Evolutionary conservation across 2,329 filamentous ascomycete genomes (phyloP).

Genomic region (Fusarium hainanense): DNA sequence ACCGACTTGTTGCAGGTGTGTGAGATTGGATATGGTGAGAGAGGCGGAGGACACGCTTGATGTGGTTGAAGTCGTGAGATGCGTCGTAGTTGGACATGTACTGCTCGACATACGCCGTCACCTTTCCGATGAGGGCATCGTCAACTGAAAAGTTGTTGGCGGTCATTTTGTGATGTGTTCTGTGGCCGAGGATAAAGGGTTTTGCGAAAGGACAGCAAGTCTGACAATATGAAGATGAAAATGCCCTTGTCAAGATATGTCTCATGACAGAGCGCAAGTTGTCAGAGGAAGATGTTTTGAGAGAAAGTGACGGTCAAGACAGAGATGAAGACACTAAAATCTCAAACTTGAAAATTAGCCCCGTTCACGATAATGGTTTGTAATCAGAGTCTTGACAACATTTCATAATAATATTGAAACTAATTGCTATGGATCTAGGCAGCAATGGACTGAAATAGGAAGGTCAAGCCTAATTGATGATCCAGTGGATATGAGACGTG

Average conservation of each 20-base stretch:
- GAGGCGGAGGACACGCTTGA: conserved; percentile 81
- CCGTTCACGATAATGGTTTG: conserved; percentile 14
- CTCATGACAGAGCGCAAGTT: conserved; percentile 6
- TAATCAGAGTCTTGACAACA: conserved; percentile 10
- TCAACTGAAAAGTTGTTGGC: conserved; percentile 44
- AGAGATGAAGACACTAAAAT: conserved; percentile 17
- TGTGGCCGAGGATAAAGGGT: not conserved
- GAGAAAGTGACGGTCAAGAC: not conserved
- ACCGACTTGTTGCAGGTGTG: conserved; percentile 55
- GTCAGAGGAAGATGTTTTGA: not conserved
- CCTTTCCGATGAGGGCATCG: conserved; percentile 63
- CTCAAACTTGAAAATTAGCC: conserved; percentile 9
- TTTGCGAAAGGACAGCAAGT: not conserved
- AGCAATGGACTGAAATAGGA: not conserved
- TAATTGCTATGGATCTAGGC: not conserved
- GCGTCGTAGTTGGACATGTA: conserved; percentile 85
- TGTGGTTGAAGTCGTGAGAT: conserved; percentile 89
- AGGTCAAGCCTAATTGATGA: conserved; percentile 6
- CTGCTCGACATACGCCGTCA: conserved; percentile 71
- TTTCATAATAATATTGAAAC: not conserved
- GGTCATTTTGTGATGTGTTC: conserved; percentile 37
- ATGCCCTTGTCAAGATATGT: conserved; percentile 1
- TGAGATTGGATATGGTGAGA: conserved; percentile 71
- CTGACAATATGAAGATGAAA: not conserved
- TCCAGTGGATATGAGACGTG: conserved; percentile 8